Base-by-base conservation (phyloP, 768 basidiomycete species). In the Hemileccinum rubropunctum region DNA sequence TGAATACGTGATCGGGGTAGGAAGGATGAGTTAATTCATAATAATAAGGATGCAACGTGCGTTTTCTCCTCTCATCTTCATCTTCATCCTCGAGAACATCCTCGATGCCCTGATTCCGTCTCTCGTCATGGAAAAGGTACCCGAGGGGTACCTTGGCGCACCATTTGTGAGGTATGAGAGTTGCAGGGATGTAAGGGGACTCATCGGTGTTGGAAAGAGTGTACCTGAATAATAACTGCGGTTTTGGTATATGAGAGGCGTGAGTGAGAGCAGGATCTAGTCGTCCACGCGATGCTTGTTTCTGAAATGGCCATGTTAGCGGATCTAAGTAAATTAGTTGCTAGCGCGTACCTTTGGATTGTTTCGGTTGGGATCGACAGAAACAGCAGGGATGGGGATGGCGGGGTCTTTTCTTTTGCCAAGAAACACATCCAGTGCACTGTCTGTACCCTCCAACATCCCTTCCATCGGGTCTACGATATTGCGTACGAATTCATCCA, bases 401-500 rank as follows among this genome's bases (percentile, higher is more conserved):
- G 77, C 81, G 34, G 84, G 80, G 0, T 79, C 73, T 67, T 86
- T 92, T 46, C 75, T 82, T 53, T 78, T 73, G 5, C 92, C 92
- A 34, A 82, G 73, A 56, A 79, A 80, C 55, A 88, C 81, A 60
- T 98, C 95, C 33, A 99, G 68, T 55, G 82, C 83, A 9, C 82
- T 85, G 63, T 98, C 94, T 4, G 91, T 88, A 45, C 82, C 77
- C 69, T 98, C 97, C 51, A 97, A 68, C 45, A 98, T 66, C 41
- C 79, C 77, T 64, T 99, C 95, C 76, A 95, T 80, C 0, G 82
- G 73, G 61, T 93, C 91, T n/a, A 91, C 86, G 2, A 95, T 77
- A 18, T 81, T 67, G 15, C 81, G 74, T 56, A 88, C 80, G 65
- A 93, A 95, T 56, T 81, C 82, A 64, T 97, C 95, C 28, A 90